These are phyloP conservation scores for Malassezia japonica DNA, from an alignment of 1,284 basidiomycete species.

Conservation along the genomic window DNA sequence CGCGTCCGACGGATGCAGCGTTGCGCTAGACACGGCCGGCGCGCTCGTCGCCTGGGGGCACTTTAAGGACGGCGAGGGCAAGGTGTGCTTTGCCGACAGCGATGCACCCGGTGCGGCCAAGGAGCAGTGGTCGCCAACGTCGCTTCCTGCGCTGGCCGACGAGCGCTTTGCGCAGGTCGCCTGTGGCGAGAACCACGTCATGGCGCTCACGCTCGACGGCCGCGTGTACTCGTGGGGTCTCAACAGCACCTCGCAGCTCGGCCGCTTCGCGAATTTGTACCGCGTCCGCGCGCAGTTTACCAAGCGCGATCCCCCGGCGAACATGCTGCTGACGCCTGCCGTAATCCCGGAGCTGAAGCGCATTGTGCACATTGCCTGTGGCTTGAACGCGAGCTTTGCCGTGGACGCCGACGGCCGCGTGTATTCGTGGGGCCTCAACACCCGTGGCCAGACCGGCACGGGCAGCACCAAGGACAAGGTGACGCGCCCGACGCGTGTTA, in stretches of 20 bases:
- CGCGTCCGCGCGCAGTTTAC: slow-evolving; percentile 26
- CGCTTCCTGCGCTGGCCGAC: slow-evolving; percentile 50
- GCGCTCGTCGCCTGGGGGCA: slow-evolving; percentile 60
- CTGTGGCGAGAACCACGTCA: slow-evolving; percentile 73
- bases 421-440: slow-evolving; percentile 86
- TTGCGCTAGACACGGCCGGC: slow-evolving; percentile 67
- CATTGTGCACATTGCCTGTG: slow-evolving; percentile 67
- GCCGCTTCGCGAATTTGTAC: slow-evolving; percentile 61
- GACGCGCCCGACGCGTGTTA: slow-evolving; percentile 61
- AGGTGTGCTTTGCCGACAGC: slow-evolving; percentile 65
- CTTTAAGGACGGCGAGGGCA: slow-evolving; percentile 67
- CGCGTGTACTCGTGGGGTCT: slow-evolving; percentile 69
- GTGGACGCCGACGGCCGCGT: slow-evolving; percentile 70
- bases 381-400: slow-evolving; percentile 77
- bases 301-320: slow-evolving; percentile 57
- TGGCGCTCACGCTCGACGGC: slow-evolving; percentile 74
- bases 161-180: slow-evolving; percentile 63
- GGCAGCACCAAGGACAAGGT: slow-evolving; percentile 54
- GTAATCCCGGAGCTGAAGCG: slow-evolving; percentile 61
- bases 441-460: slow-evolving; percentile 61
- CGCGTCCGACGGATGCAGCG: slow-evolving; percentile 74
- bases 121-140: slow-evolving; percentile 38
- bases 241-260: slow-evolving; percentile 75
- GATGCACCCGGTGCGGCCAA: slow-evolving; percentile 26
- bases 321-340: slow-evolving; percentile 71